Conservation (phyloP, 805 yeast genomes). For the Zygoascus biomembranicola region DNA sequence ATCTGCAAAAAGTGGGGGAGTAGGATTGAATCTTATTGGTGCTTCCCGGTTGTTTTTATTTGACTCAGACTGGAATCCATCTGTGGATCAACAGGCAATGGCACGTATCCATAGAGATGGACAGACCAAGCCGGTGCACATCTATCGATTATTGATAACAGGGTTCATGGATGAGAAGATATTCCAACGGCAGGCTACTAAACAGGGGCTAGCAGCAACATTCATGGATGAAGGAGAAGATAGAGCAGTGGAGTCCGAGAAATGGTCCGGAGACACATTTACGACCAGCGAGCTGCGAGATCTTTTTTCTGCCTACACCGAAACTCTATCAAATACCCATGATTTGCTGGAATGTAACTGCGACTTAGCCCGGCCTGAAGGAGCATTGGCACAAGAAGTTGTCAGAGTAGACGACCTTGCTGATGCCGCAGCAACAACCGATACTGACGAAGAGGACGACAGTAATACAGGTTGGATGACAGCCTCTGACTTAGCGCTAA, state of each 20-base stretch:
- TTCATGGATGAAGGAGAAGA: constrained; percentile 33
- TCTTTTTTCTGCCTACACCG: constrained; percentile 51
- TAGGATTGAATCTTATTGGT: constrained; percentile 83
- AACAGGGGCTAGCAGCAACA: constrained; percentile 66
- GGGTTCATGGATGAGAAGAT: constrained; percentile 94
- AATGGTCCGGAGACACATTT: constrained; percentile 45
- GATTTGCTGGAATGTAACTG: constrained; percentile 31
- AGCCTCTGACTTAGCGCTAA: constrained; percentile 41
- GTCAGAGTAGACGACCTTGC: constrained; percentile 1
- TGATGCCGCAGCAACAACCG: constrained; percentile 22
- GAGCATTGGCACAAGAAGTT: constrained; percentile 12
- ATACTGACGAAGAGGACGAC: constrained; percentile 16
- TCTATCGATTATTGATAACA: constrained; percentile 76
- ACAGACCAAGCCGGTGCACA: constrained; percentile 65
- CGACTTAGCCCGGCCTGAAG: constrained; percentile 30
- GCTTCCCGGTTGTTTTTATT: constrained; percentile 78
- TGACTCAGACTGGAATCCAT: constrained; percentile 97
- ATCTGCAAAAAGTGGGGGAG: constrained; percentile 90
- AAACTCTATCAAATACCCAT: constrained; percentile 17
- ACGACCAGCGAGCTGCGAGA: constrained; percentile 62
- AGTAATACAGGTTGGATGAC: constrained; percentile 40
- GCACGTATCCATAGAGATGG: constrained; percentile 95
- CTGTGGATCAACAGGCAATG: constrained; percentile 89
- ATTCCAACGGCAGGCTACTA: constrained; percentile 82
- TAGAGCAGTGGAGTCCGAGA: constrained; percentile 9